A percentile compares a stretch with the other conserved stretches of the same genome.
phyloP scores from a whole-genome alignment of 108 stramenopile genomes.

The Cylindrotheca closterium region DNA sequence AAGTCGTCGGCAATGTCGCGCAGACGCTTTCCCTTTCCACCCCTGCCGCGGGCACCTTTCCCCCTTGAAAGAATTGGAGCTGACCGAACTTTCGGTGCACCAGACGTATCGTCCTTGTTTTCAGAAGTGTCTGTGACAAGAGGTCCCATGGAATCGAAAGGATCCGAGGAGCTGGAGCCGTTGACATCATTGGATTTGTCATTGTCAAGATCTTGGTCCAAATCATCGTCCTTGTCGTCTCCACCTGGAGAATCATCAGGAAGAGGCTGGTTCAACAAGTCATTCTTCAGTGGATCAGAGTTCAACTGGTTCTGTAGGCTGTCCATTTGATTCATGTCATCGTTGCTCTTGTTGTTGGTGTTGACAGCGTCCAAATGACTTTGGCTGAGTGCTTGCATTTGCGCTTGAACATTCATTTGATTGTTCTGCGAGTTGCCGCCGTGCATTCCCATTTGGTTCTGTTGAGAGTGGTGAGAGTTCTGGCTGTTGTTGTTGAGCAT shows the following conservation, averaged over 20 bases:
- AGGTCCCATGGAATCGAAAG: neutral
- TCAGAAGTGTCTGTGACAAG: neutral
- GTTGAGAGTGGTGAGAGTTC: conserved; percentile 10
- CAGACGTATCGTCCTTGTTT: neutral
- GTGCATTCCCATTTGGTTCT: neutral
- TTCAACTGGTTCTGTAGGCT: conserved; percentile 4
- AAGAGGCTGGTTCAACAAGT: neutral
- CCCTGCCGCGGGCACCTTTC: conserved; percentile 25
- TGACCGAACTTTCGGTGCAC: neutral
- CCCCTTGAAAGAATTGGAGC: conserved; percentile 3
- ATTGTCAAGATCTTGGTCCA: conserved; percentile 5
- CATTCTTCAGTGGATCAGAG: neutral
- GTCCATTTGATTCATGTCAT: conserved; percentile 6
- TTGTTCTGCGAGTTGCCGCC: conserved; percentile 7
- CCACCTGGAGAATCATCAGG: too few species aligned
- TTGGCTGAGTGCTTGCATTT: conserved; percentile 13
- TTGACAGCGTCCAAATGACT: neutral
- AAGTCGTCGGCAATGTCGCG: conserved; percentile 33
- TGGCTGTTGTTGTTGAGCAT: conserved; percentile 14
- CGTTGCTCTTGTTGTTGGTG: neutral
- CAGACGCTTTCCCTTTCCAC: conserved; percentile 40
- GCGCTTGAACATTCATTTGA: conserved; percentile 14
- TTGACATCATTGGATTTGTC: neutral
- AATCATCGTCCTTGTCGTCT: neutral
- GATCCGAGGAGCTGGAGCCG: neutral